Conservation (phyloP, 108 stramenopile species). For the Discostella stelligeroides region DNA sequence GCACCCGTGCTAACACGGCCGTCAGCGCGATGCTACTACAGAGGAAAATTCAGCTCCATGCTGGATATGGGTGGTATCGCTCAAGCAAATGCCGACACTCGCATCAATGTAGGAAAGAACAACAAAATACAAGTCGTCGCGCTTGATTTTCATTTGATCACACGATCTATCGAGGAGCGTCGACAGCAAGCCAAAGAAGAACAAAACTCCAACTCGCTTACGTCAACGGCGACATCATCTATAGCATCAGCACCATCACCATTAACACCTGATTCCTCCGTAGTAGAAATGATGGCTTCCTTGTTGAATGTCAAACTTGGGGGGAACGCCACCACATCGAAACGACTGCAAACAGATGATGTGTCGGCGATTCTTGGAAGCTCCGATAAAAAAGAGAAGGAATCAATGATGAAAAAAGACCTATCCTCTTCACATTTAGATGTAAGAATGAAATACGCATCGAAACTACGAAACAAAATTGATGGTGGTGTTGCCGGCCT, state of each 20-base stretch:
- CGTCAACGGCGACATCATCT: background rate
- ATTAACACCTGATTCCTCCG: constrained; percentile 38
- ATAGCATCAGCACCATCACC: background rate
- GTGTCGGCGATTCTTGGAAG: constrained; percentile 40
- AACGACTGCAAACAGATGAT: constrained; percentile 43
- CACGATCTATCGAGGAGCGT: constrained; percentile 48
- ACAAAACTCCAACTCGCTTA: background rate
- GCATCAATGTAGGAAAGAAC: constrained; percentile 73
- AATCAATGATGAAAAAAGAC: background rate
- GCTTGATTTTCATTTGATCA: constrained; percentile 82
- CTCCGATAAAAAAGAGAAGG: constrained; percentile 8
- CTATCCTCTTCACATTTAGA: constrained; percentile 38
- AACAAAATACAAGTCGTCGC: constrained; percentile 78
- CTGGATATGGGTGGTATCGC: constrained; percentile 81
- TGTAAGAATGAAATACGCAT: constrained; percentile 80
- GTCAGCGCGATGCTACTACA: background rate
- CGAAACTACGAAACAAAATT: constrained; percentile 59
- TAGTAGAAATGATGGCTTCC: constrained; percentile 60
- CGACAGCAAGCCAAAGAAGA: constrained; percentile 16
- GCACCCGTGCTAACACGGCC: constrained; percentile 3
- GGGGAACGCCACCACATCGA: constrained; percentile 20
- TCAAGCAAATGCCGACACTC: constrained; percentile 38
- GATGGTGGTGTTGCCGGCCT: constrained; percentile 74
- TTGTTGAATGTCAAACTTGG: constrained; percentile 62
- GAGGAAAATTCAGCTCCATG: constrained; percentile 57